A percentile compares a stretch with the other conserved stretches of the same genome.
phyloP scores from a whole-genome alignment of 2,329 filamentous ascomycete genomes.

The Lachnellula hyalina region DNA sequence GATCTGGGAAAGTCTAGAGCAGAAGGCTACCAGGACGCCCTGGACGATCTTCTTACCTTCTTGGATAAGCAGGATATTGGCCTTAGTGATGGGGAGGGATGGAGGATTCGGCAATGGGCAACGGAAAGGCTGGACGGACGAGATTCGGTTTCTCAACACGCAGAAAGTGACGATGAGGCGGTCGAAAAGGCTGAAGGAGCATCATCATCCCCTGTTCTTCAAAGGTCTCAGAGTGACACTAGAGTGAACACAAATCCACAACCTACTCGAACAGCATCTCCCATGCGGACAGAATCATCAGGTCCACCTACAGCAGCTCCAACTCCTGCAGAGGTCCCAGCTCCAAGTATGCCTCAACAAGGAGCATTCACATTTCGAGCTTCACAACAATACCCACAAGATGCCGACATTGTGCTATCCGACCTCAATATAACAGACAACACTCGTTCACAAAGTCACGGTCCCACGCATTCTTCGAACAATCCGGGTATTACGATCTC shows the following conservation, averaged over 20 bases:
- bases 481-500: constrained; percentile 24
- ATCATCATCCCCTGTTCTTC: constrained; percentile 53
- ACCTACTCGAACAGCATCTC: constrained; percentile 31
- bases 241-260: constrained; percentile 30
- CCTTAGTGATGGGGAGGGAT: constrained; percentile 71
- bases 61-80: constrained; percentile 79
- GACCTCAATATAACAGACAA: constrained; percentile 55
- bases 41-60: constrained; percentile 83
- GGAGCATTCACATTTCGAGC: constrained; percentile 68
- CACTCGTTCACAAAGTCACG: constrained; percentile 30
- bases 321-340: constrained; percentile 7
- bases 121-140: constrained; percentile 64
- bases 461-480: constrained; percentile 20
- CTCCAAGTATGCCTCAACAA: constrained; percentile 45
- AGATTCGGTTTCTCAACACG: constrained; percentile 46
- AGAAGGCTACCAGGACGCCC: constrained; percentile 87
- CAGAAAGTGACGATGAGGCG: constrained; percentile 64
- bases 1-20: constrained; percentile 70
- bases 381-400: constrained; percentile 51
- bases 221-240: constrained; percentile 42
- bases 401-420: constrained; percentile 54
- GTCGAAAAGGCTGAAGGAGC: constrained; percentile 54
- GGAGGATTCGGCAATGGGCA: constrained; percentile 57
- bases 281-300: constrained; percentile 35
- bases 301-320: constrained; percentile 4